Evolutionary conservation across 768 basidiomycete species (phyloP), one percentile per base, ranked within the genome.

Genomic region (Auriculariales sp.): DNA sequence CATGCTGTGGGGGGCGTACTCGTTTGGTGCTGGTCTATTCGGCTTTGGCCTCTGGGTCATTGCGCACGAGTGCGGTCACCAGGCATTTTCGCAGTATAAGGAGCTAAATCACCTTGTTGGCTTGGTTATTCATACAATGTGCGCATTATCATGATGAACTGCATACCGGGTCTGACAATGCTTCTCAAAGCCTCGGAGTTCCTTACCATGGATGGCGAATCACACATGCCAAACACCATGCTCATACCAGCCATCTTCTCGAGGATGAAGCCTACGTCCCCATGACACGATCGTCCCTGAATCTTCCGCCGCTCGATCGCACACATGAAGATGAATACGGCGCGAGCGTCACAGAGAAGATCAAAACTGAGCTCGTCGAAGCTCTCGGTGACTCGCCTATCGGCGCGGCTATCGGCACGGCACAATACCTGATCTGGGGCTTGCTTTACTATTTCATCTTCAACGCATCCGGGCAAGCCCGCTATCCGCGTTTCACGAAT

Each of bases 151-250:
- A 14, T 28, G 6, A 28, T 34, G 35, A 11, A 19, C 29, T 9
- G 17, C 25, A 1, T 14, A 34, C 53, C 29, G 24, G 24, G 17
- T 44, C 17, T 6, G 30, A 35, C 3, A 15, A 22, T 6, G 49
- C 49, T 46, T 15, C 24, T 15, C 28, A 27, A 14, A 55, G 54
- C 34, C 61, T 71, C 47, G 58, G 70, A 33, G 70, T 71, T 5
- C 71, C 71, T 19, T 72, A 69, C 62, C 71, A 72, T 61, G 65
- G 65, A 22, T 72, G 71, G 71, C 59, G 71, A 45, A 68, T 71
- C 56, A 64, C 67, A 12, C 70, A 72, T 60, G 68, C 60, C 50
- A 64, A 66, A 51, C 70, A 72, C 63, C 71, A 72, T 58, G 71
- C 71, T 46, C 66, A 68, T 7, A 70, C 69, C 46, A 65, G 65